These are phyloP conservation scores for Aspergillus coremiiformis DNA, from an alignment of 495 filamentous ascomycete species.

Conservation along the genomic window DNA sequence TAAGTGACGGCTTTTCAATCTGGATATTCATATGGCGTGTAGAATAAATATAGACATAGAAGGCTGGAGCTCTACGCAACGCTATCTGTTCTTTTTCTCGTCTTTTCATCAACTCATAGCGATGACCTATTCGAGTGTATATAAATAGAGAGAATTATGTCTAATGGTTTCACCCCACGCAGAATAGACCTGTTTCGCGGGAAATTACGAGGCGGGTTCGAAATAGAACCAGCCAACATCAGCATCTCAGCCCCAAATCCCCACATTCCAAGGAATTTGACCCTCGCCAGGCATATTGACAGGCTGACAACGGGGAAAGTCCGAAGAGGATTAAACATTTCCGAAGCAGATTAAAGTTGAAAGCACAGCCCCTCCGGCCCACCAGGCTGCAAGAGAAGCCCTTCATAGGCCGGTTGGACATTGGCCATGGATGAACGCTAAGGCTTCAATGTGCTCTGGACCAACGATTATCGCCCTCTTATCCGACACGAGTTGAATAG, in stretches of 20 bases:
- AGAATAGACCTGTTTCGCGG: too few species aligned
- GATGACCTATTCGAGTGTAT: too few species aligned
- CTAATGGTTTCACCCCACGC: too few species aligned
- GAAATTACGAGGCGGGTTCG: too few species aligned
- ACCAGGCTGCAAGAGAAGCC: neutral
- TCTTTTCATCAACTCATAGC: too few species aligned
- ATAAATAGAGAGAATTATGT: too few species aligned
- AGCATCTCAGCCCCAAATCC: too few species aligned
- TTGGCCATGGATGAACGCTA: too few species aligned
- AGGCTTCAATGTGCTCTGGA: neutral
- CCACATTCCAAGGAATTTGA: too few species aligned
- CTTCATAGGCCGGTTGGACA: neutral
- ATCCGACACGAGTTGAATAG: neutral
- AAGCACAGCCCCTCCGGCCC: neutral
- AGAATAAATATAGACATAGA: neutral
- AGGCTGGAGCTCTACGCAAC: neutral
- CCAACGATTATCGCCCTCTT: neutral
- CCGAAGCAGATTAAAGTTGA: neutral
- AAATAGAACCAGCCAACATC: too few species aligned
- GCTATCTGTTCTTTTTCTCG: neutral
- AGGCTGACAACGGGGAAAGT: neutral
- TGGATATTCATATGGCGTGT: neutral
- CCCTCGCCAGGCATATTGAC: too few species aligned
- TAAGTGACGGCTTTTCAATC: neutral
- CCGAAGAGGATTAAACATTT: neutral